These are phyloP conservation scores for Coemansia sp. DNA, from an alignment of 192 early-diverging fungal species.

Conservation along the genomic window DNA sequence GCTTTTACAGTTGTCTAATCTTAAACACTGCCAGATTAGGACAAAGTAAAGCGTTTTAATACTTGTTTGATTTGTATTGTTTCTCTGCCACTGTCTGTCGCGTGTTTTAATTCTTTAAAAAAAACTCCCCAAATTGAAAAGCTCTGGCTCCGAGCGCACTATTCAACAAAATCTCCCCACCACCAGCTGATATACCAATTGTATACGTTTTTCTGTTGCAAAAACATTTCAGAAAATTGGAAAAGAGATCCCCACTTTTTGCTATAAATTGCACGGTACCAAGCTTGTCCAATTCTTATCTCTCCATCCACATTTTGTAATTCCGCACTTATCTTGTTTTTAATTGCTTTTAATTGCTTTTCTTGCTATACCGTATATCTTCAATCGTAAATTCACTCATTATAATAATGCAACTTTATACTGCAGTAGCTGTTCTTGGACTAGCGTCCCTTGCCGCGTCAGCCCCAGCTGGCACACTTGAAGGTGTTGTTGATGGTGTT, in stretches of 20 bases:
- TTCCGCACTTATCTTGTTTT: not conserved
- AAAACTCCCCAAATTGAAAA: not conserved
- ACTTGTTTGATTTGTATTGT: too few relatives aligned
- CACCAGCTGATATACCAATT: too few relatives aligned
- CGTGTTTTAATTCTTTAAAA: not conserved
- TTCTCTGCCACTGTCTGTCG: not conserved
- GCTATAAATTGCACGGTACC: too few relatives aligned
- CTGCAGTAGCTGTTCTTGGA: not conserved
- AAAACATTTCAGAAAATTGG: too few relatives aligned
- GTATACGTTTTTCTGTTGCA: too few relatives aligned
- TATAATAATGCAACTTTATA: not conserved
- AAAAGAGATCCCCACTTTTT: too few relatives aligned
- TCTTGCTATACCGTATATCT: not conserved
- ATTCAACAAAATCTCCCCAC: not conserved
- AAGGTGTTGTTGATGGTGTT: not conserved
- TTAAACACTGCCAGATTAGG: too few relatives aligned
- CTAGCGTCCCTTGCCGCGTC: not conserved
- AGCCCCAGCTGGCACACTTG: not conserved
- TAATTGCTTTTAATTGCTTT: not conserved
- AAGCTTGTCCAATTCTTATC: too few relatives aligned
- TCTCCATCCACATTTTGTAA: too few relatives aligned
- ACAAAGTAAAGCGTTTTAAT: too few relatives aligned
- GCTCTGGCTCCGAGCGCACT: not conserved
- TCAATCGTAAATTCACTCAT: not conserved
- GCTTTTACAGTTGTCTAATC: not conserved